These are phyloP conservation scores for Tulasnella sp. DNA, from an alignment of 768 basidiomycete species.

Conservation along the genomic window DNA sequence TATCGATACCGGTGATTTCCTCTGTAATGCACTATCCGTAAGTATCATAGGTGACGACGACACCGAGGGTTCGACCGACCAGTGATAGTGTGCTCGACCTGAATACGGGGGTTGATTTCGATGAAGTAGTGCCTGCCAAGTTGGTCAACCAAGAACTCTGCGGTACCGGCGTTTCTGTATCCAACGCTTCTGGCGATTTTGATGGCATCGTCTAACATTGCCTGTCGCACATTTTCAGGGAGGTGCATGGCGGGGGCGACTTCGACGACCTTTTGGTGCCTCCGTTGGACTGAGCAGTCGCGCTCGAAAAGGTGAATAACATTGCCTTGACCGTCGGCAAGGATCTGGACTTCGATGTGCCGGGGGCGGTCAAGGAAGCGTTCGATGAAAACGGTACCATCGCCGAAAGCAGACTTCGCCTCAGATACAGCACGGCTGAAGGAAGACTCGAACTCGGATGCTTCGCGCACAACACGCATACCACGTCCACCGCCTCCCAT, in stretches of 20 bases:
- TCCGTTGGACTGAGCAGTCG: conserved; percentile 94
- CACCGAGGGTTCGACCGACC: conserved; percentile 35
- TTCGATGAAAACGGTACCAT: conserved; percentile 98
- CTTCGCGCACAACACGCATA: conserved; percentile 96
- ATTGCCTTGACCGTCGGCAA: conserved; percentile 87
- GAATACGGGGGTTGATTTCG: conserved; percentile 98
- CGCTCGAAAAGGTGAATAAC: conserved; percentile 97
- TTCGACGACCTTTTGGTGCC: conserved; percentile 99
- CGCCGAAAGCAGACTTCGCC: conserved; percentile 93
- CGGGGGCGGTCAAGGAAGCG: conserved; percentile 92
- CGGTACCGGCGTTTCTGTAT: conserved; percentile 95
- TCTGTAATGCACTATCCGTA: conserved; percentile 36
- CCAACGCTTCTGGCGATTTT: conserved; percentile 87
- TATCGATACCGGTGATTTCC: conserved; percentile 99
- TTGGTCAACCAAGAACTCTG: conserved; percentile 96
- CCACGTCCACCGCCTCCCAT: conserved; percentile 99
- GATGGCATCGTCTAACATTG: conserved; percentile 81
- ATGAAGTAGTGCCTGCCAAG: conserved; percentile 97
- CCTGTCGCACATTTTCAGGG: conserved; percentile 78
- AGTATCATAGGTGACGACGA: neutral
- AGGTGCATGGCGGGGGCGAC: conserved; percentile 94
- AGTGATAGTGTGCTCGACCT: conserved; percentile 99
- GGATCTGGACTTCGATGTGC: conserved; percentile 94
- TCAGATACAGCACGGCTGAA: conserved; percentile 91
- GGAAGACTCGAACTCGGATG: conserved; percentile 75